These are phyloP conservation scores for Aspergillus spinulosporus DNA, from an alignment of 2,329 filamentous ascomycete genomes.

Conservation along the genomic window DNA sequence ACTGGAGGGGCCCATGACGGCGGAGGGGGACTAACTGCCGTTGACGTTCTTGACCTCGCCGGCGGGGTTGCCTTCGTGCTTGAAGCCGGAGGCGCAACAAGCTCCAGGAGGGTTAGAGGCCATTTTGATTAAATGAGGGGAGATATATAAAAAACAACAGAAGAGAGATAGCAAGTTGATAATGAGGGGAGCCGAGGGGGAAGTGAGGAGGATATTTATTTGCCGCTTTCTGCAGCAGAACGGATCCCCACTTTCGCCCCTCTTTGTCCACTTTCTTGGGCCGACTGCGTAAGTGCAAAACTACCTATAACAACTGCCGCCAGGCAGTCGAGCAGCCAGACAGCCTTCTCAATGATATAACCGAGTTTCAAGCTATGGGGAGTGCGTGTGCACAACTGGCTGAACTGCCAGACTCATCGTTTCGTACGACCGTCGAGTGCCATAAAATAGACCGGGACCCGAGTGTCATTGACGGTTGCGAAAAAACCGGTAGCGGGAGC, in stretches of 20 bases:
- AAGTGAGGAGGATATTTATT: constrained; percentile 7
- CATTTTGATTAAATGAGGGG: constrained; percentile 39
- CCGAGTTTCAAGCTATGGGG: not conserved
- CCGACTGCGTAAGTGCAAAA: not conserved
- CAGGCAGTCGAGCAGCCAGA: not conserved
- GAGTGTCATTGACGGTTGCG: too few relatives aligned
- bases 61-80: constrained; percentile 52
- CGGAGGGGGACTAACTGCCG: constrained; percentile 39
- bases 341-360: not conserved
- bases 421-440: too few relatives aligned
- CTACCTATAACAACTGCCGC: not conserved
- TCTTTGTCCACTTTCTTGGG: constrained; percentile 3
- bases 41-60: constrained; percentile 52
- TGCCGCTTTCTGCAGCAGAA: constrained; percentile 1
- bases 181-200: not conserved
- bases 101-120: constrained; percentile 52
- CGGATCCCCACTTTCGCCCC: constrained; percentile 7
- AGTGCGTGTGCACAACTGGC: too few relatives aligned
- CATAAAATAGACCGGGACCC: too few relatives aligned
- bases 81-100: constrained; percentile 53
- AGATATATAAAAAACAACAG: not conserved
- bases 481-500: not conserved
- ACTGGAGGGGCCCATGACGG: not conserved
- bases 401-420: too few relatives aligned
- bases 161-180: not conserved